A percentile compares a stretch with the other conserved stretches of the same genome.
phyloP scores from a whole-genome alignment of 139 green algal species.

The Chlamydomonas sp. region DNA sequence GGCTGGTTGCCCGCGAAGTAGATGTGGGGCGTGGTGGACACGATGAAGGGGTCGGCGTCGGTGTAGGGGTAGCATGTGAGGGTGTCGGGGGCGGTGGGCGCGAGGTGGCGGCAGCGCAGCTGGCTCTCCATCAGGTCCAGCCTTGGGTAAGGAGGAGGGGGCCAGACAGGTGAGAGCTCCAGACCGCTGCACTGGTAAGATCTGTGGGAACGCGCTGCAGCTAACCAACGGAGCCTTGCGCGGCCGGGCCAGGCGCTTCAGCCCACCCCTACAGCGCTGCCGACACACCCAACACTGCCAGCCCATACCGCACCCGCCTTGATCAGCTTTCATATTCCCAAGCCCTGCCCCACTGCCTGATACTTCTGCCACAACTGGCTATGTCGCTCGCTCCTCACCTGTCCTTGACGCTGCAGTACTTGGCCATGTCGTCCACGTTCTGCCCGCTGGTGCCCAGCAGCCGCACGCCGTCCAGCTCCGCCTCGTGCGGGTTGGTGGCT shows the following conservation, averaged over 20 bases:
- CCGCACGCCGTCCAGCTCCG: slow-evolving; percentile 77
- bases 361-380: too few relatives aligned
- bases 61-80: slow-evolving; percentile 93
- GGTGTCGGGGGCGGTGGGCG: slow-evolving; percentile 96
- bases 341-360: too few relatives aligned
- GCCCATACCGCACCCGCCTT: too few relatives aligned
- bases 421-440: slow-evolving; percentile 91
- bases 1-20: slow-evolving; percentile 95
- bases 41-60: slow-evolving; percentile 93
- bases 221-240: too few relatives aligned
- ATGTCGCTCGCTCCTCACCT: slow-evolving; percentile 37
- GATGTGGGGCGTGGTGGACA: slow-evolving; percentile 88
- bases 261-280: too few relatives aligned
- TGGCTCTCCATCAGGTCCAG: slow-evolving; percentile 77
- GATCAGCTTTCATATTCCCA: too few relatives aligned
- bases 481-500: slow-evolving; percentile 93
- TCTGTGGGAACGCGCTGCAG: too few relatives aligned
- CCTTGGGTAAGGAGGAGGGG: slow-evolving; percentile 24
- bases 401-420: slow-evolving; percentile 55
- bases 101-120: slow-evolving; percentile 90
- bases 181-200: too few relatives aligned
- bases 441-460: slow-evolving; percentile 95
- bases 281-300: too few relatives aligned
- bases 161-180: background rate
- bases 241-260: too few relatives aligned